Base-by-base conservation (phyloP, 139 green algal genomes). In the Prasinococcaceae sp. region DNA sequence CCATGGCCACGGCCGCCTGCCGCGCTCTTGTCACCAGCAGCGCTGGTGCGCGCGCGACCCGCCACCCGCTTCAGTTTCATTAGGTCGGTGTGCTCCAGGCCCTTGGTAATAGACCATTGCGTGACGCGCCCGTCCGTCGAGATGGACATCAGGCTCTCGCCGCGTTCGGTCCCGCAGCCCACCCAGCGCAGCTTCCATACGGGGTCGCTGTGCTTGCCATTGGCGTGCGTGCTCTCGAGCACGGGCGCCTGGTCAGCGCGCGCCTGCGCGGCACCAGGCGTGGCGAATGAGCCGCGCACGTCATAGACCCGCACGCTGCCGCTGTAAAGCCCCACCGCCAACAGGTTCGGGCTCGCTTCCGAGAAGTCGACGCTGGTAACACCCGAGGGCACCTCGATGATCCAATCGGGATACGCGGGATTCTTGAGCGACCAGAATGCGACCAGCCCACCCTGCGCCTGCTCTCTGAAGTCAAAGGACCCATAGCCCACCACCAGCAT, bases 391-490 rank as follows among this genome's bases (percentile, higher is more conserved):
- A n/a, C 37, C 6, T 60, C 47, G 37, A 82, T 76, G n/a, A 45
- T 58, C 81, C 78, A 86, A 24, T 85, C 51, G 1, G 84, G 83
- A 46, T 81, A 75, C 25, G 61, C 41, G 10, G 80, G 79, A 61
- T 88, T 86, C 65, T 84, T 79, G 22, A 93, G 66, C 25, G 62
- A 79, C 79, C 78, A 93, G 30, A 93, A 78, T 1, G 79, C 78
- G 10, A 93, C 63, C 29, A 79, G 24, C 6, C 49, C 49, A 8
- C 77, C 83, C 1, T 46, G 17, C 17, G 19, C 41, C 19, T 71
- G 26, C 26, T 47, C 40, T 12, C 36, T 37, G 48, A 63, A 84
- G 6, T 69, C 42, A 19, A 77, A 75, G 19, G 49, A 59, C 28
- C 82, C 76, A 37, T 90, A 92, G 6, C 82, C 82, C 19, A 82